These are phyloP conservation scores for Phytophthora sp. DNA, from an alignment of 352 stramenopile species.

Conservation along the genomic window DNA sequence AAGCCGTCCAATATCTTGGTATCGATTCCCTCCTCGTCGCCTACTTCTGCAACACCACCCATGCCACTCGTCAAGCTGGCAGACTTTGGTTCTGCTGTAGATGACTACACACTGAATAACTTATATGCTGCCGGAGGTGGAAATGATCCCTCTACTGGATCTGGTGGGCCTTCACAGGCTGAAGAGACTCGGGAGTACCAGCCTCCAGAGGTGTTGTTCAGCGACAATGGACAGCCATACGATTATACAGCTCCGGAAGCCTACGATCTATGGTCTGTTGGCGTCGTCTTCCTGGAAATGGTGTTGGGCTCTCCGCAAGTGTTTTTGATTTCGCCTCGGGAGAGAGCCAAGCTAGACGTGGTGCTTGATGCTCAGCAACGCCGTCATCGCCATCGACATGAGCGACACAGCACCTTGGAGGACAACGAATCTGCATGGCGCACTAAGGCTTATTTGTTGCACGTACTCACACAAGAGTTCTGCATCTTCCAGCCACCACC, in stretches of 20 bases:
- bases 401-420: slow-evolving; percentile 24
- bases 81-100: slow-evolving; percentile 90
- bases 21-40: slow-evolving; percentile 24
- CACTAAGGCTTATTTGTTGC: slow-evolving; percentile 73
- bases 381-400: slow-evolving; percentile 28
- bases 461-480: slow-evolving; percentile 86
- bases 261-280: slow-evolving; percentile 95
- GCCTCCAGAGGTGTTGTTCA: slow-evolving; percentile 92
- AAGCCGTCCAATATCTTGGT: slow-evolving; percentile 87
- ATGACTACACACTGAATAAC: slow-evolving; percentile 72
- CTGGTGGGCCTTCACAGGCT: slow-evolving; percentile 77
- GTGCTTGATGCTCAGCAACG: slow-evolving; percentile 60
- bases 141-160: slow-evolving; percentile 59
- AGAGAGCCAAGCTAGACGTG: slow-evolving; percentile 90
- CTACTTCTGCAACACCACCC: slow-evolving; percentile 8
- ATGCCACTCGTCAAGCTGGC: slow-evolving; percentile 75
- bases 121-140: slow-evolving; percentile 71
- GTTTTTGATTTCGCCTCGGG: slow-evolving; percentile 83
- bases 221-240: slow-evolving; percentile 59
- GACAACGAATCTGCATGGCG: slow-evolving; percentile 21
- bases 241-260: slow-evolving; percentile 60
- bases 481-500: slow-evolving; percentile 78
- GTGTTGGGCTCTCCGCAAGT: slow-evolving; percentile 93
- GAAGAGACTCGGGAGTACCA: slow-evolving; percentile 97
- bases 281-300: slow-evolving; percentile 96